Percentiles rank a stretch among this genome's conserved stretches.
Evolutionary conservation across 768 basidiomycete species (phyloP).

Genomic region (Xerocomellus intermedius): DNA sequence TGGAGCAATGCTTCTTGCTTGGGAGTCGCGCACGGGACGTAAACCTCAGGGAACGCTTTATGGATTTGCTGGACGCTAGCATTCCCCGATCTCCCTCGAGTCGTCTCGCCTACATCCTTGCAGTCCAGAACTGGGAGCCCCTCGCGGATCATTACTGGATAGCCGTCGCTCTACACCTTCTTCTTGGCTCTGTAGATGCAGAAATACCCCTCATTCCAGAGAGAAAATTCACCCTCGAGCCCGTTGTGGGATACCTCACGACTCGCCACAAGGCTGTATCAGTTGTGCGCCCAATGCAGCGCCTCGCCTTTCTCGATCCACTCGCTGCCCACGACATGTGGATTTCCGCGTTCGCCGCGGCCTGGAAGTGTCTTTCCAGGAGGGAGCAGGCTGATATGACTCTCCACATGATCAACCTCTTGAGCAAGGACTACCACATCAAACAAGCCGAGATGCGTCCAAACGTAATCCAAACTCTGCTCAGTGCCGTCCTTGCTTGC

Average conservation of each 20-base stretch:
- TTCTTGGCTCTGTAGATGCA: conserved; percentile 69
- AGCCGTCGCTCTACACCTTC: conserved; percentile 82
- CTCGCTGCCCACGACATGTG: conserved; percentile 78
- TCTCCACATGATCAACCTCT: conserved; percentile 82
- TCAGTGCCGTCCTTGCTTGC: conserved; percentile 83
- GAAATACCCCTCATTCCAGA: conserved; percentile 43
- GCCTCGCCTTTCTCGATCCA: conserved; percentile 78
- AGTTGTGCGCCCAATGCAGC: conserved; percentile 75
- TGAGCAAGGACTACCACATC: conserved; percentile 92
- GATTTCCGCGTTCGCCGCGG: conserved; percentile 82
- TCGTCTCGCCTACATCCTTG: conserved; percentile 86
- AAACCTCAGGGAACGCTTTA: conserved; percentile 74
- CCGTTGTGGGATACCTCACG: conserved; percentile 35
- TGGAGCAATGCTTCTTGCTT: conserved; percentile 91
- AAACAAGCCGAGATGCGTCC: conserved; percentile 86
- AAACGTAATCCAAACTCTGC: conserved; percentile 89
- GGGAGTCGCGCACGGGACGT: conserved; percentile 87
- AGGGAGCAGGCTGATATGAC: conserved; percentile 88
- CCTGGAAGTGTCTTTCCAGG: conserved; percentile 83
- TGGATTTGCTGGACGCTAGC: conserved; percentile 87
- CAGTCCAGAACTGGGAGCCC: conserved; percentile 93
- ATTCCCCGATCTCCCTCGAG: conserved; percentile 79
- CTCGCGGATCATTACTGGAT: conserved; percentile 94
- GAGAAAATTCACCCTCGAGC: conserved; percentile 38
- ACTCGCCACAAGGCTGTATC: conserved; percentile 47